Evolutionary conservation across 139 green algal species (phyloP).

Genomic region (Micractinium conductrix): DNA sequence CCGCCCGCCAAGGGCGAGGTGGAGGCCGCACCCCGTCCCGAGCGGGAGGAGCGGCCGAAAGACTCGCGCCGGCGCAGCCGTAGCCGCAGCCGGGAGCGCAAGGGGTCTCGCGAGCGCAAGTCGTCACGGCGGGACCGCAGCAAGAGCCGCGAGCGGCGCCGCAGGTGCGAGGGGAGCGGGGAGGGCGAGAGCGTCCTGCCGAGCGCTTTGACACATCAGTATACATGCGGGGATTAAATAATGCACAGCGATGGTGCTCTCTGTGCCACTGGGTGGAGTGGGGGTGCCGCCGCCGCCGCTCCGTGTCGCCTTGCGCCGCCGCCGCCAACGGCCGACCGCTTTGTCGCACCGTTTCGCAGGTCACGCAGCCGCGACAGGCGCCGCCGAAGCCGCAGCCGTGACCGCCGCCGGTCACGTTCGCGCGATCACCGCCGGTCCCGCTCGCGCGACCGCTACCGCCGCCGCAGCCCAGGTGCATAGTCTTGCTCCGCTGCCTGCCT

Average conservation of each 20-base stretch:
- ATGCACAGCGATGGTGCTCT: too few species aligned
- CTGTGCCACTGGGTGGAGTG: too few species aligned
- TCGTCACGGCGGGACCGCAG: slow-evolving; percentile 5
- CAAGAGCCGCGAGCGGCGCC: slow-evolving; percentile 4
- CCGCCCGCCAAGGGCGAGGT: not conserved
- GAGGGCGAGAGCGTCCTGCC: too few species aligned
- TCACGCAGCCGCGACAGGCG: slow-evolving; percentile 24
- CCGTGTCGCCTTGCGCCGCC: too few species aligned
- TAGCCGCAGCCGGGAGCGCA: slow-evolving; percentile 10
- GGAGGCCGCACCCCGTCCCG: too few species aligned
- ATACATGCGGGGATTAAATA: too few species aligned
- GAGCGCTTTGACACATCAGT: too few species aligned
- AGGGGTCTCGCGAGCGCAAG: not conserved
- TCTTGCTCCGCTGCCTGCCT: not conserved
- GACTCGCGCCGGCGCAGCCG: slow-evolving; percentile 23
- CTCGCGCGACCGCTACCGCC: slow-evolving; percentile 35
- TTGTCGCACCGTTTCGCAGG: too few species aligned
- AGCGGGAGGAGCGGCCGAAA: slow-evolving; percentile 3
- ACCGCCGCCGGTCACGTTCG: not conserved
- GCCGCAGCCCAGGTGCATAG: not conserved
- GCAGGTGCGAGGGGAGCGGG: not conserved
- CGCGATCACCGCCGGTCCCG: not conserved
- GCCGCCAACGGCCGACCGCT: too few species aligned
- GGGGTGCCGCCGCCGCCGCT: too few species aligned
- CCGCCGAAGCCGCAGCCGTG: not conserved